Percentiles rank a stretch among this genome's conserved stretches.
phyloP scores from a whole-genome alignment of 768 basidiomycete species.

The Nidula microcarpa region DNA sequence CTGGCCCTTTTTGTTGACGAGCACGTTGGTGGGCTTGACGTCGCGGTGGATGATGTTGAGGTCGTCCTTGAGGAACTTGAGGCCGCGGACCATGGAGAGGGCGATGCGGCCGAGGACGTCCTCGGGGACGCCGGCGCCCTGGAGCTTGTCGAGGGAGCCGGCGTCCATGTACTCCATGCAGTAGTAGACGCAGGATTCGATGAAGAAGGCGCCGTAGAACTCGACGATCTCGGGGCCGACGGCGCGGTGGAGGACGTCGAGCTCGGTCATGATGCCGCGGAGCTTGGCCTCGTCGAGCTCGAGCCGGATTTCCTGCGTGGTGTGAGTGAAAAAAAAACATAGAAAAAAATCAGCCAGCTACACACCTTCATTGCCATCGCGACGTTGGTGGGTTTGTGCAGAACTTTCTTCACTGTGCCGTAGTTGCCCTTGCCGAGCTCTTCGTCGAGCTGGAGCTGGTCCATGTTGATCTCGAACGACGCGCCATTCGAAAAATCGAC shows the following conservation, averaged over 20 bases:
- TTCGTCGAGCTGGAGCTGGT: conserved; percentile 84
- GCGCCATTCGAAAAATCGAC: conserved; percentile 84
- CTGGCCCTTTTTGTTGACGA: conserved; percentile 83
- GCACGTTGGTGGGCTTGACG: conserved; percentile 92
- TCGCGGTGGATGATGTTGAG: conserved; percentile 83
- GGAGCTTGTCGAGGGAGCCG: conserved; percentile 87
- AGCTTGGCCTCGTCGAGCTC: conserved; percentile 93
- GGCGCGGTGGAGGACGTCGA: conserved; percentile 95
- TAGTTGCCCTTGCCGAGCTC: conserved; percentile 97
- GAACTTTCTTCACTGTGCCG: conserved; percentile 94
- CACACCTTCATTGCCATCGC: conserved; percentile 98
- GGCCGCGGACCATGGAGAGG: conserved; percentile 77
- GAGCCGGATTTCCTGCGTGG: conserved; percentile 86
- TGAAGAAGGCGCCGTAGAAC: conserved; percentile 99
- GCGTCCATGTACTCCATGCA: conserved; percentile 99
- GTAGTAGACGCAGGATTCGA: conserved; percentile 99
- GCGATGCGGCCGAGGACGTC: conserved; percentile 82
- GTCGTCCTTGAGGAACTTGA: conserved; percentile 94
- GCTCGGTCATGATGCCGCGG: conserved; percentile 97
- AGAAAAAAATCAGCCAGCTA: conserved; percentile 7
- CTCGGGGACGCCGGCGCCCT: conserved; percentile 63
- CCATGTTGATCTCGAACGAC: conserved; percentile 93
- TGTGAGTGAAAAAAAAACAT: conserved; percentile 4
- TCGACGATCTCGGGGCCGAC: conserved; percentile 91
- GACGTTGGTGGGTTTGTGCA: conserved; percentile 92